These are phyloP conservation scores for Tetrastigma voinierianum DNA, from an alignment of 164 flowering plant genomes.

Conservation along the genomic window DNA sequence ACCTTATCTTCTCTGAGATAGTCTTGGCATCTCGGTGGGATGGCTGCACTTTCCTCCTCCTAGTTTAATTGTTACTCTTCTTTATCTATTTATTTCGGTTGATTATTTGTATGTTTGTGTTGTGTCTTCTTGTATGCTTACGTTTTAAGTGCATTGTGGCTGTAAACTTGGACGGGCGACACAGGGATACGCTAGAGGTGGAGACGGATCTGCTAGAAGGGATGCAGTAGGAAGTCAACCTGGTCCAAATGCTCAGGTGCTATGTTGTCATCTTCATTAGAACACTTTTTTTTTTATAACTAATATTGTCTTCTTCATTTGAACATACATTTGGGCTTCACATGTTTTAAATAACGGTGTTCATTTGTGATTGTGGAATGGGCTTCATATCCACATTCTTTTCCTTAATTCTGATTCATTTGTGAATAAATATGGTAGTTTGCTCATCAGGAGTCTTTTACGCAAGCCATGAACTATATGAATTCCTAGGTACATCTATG, in stretches of 20 bases:
- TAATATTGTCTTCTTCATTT: too few relatives aligned
- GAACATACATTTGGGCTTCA: not conserved
- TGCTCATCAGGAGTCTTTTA: slow-evolving; percentile 44
- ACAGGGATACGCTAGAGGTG: slow-evolving; percentile 52
- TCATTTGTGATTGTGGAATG: not conserved
- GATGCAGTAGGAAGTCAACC: slow-evolving; percentile 38
- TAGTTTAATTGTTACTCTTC: not conserved
- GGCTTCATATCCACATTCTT: not conserved
- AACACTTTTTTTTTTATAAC: too few relatives aligned
- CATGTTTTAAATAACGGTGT: not conserved
- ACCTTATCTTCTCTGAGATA: slow-evolving; percentile 1
- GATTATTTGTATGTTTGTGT: not conserved
- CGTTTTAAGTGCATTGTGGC: not conserved
- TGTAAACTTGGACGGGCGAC: slow-evolving; percentile 41
- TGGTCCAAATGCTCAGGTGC: slow-evolving; percentile 45
- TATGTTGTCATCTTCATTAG: not conserved
- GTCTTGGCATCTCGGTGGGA: slow-evolving; percentile 32
- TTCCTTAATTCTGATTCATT: not conserved
- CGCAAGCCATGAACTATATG: slow-evolving; percentile 36
- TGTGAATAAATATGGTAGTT: slow-evolving; percentile 22
- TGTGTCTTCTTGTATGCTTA: not conserved
- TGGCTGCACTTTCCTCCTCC: slow-evolving; percentile 17
- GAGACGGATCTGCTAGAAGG: slow-evolving; percentile 33
- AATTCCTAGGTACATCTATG: slow-evolving; percentile 35
- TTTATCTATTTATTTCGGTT: not conserved